Conservation (phyloP, 768 basidiomycete species). For the Mycena haematopus region DNA sequence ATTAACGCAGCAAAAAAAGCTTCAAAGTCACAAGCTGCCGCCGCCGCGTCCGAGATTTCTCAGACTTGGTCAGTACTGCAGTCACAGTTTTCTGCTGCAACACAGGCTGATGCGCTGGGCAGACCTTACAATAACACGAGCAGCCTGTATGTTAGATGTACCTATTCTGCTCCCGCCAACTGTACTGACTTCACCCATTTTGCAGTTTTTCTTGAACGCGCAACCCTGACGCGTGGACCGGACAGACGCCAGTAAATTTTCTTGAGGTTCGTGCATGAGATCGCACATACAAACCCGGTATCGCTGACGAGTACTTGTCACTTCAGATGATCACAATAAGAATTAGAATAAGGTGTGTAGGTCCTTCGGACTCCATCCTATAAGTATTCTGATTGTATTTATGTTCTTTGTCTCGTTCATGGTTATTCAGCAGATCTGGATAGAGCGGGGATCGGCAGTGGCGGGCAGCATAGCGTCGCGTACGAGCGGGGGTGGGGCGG, state of each 20-base stretch:
- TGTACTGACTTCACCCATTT: not conserved
- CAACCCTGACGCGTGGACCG: not conserved
- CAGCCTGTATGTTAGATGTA: not conserved
- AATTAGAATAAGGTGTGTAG: not conserved
- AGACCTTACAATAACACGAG: not conserved
- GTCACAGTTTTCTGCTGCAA: no score
- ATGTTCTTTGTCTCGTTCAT: no score
- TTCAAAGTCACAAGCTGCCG: not conserved
- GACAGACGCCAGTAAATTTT: not conserved
- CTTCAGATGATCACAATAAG: no score
- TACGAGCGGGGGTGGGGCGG: no score
- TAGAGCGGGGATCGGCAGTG: no score
- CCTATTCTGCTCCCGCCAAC: not conserved
- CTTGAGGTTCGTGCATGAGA: not conserved
- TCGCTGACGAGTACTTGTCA: no score
- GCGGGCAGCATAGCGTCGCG: no score
- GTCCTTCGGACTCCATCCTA: not conserved
- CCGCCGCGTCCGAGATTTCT: not conserved
- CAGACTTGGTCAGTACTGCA: not conserved
- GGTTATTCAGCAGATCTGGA: no score
- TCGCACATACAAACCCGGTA: not conserved
- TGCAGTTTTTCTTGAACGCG: not conserved
- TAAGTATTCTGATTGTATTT: no score
- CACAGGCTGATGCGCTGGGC: not conserved
- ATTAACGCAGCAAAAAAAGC: not conserved